Base-by-base conservation (phyloP, 2,329 filamentous ascomycete species). In the Curvularia spicifera region DNA sequence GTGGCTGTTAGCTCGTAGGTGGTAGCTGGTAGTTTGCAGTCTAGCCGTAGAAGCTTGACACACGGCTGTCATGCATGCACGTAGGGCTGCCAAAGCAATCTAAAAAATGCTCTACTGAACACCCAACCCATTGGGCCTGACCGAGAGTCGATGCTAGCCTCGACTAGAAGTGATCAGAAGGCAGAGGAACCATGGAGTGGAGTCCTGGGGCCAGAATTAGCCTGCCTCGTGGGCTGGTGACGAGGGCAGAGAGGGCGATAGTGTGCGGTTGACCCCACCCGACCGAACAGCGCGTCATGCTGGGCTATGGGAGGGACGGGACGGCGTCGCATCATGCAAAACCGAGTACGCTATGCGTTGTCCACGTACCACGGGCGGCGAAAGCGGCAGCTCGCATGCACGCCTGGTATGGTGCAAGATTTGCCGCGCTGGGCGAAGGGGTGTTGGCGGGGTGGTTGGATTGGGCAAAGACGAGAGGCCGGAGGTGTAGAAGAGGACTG, bases 291-390 rank as follows among this genome's bases (percentile, higher is more conserved):
- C 22, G 53, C 50, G 57, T 57, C 52, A 56, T 53, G 46, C 13
- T 20, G 20, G 37, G 26, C 33, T 28, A 29, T 52, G 29, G 28
- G 26, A 13, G 28, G n/a, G 28, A 20, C 44, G 29, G n/a, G 44
- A 31, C 18, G 28, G 29, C 28, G 31, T 29, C 8, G 4, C 24
- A 20, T 13, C 15, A 59, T 53, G 65, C 65, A 66, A 61, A 65
- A 54, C 52, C 52, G 47, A 53, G 61, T 61, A 62, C 63, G 66
- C 53, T 59, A 51, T 70, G 68, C 65, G 68, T 67, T 70, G 68
- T 69, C 53, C 47, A 58, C 51, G 61, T 65, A 47, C 59, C 59
- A 60, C 60, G 48, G 40, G 44, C 9, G 57, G 60, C 51, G 15
- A 60, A 60, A 59, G 57, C 56, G 60, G 64, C 62, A 60, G 60